A percentile compares a stretch with the other conserved stretches of the same genome.
These are phyloP conservation scores for Suillus spraguei DNA, from an alignment of 768 basidiomycete genomes.

Conservation along the genomic window DNA sequence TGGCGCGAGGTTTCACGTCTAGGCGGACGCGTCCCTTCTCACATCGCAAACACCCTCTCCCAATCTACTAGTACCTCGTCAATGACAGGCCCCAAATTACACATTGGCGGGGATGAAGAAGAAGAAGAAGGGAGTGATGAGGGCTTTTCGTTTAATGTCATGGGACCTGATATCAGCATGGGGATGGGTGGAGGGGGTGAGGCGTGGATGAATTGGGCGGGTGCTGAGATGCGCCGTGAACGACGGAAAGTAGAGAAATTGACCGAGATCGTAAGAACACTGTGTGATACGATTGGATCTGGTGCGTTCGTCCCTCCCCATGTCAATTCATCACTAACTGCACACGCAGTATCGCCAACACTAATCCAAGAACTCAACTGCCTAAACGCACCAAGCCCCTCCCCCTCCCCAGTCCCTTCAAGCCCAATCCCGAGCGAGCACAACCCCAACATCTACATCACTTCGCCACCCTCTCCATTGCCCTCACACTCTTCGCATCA, in stretches of 20 bases:
- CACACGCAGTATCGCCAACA: slow-evolving; percentile 19
- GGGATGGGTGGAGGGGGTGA: slow-evolving; percentile 19
- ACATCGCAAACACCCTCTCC: slow-evolving; percentile 7
- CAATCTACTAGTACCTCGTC: slow-evolving; percentile 17
- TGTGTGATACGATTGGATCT: slow-evolving; percentile 60
- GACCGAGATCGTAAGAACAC: slow-evolving; percentile 58
- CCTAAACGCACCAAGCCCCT: slow-evolving; percentile 31
- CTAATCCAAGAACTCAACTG: slow-evolving; percentile 31
- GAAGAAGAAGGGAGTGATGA: slow-evolving; percentile 18
- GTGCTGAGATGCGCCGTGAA: slow-evolving; percentile 53
- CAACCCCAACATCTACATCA: slow-evolving; percentile 74
- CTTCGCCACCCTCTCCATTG: slow-evolving; percentile 53
- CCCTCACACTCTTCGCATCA: slow-evolving; percentile 4
- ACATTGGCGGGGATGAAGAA: slow-evolving; percentile 32
- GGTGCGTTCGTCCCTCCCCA: slow-evolving; percentile 39
- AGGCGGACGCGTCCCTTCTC: slow-evolving; percentile 26
- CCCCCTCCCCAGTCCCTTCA: slow-evolving; percentile 27
- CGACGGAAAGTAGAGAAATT: slow-evolving; percentile 64
- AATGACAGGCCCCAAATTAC: slow-evolving; percentile 28
- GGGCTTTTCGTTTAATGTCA: slow-evolving; percentile 11
- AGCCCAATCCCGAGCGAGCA: slow-evolving; percentile 19
- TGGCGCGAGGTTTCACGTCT: slow-evolving; percentile 39
- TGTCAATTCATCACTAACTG: not conserved
- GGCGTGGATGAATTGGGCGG: slow-evolving; percentile 34
- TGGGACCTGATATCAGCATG: slow-evolving; percentile 13